Conservation (phyloP, 805 yeast genomes). For the Kuraishia ogatae region DNA sequence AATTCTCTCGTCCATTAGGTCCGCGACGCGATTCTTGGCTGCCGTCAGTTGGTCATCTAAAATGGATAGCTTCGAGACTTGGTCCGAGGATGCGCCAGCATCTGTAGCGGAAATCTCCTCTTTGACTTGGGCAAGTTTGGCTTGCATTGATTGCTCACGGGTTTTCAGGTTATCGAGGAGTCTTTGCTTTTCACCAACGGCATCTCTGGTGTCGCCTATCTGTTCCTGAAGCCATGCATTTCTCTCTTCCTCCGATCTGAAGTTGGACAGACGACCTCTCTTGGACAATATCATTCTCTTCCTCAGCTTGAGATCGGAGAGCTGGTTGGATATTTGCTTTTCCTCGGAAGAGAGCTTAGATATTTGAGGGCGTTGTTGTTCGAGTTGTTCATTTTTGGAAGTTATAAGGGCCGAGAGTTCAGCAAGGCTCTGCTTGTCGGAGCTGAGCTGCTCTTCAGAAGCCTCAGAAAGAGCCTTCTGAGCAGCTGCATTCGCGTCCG, state of each 20-base stretch:
- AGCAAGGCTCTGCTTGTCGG: constrained; percentile 14
- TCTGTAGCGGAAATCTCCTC: constrained; percentile 7
- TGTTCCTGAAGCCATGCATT: constrained; percentile 58
- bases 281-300: constrained; percentile 61
- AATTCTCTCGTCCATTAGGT: constrained; percentile 59
- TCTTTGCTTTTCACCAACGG: constrained; percentile 9
- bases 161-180: constrained; percentile 11
- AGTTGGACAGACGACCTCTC: constrained; percentile 59
- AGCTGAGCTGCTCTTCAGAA: constrained; percentile 22
- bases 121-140: constrained; percentile 26
- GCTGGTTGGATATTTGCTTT: constrained; percentile 24
- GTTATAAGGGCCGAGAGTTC: constrained; percentile 20
- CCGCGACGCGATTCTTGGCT: constrained; percentile 31
- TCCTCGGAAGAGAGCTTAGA: constrained; percentile 32
- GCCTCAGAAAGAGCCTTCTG: constrained; percentile 25
- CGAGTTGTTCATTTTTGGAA: constrained; percentile 28
- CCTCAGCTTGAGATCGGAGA: constrained; percentile 33
- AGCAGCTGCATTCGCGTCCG: constrained; percentile 37
- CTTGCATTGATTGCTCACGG: constrained; percentile 24
- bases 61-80: constrained; percentile 21
- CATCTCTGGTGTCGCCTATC: constrained; percentile 26
- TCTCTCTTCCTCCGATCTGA: constrained; percentile 46
- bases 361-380: constrained; percentile 30
- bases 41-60: constrained; percentile 17
- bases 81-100: not conserved